phyloP scores from a whole-genome alignment of 2,329 filamentous ascomycete genomes.

The Xylaria sp. region DNA sequence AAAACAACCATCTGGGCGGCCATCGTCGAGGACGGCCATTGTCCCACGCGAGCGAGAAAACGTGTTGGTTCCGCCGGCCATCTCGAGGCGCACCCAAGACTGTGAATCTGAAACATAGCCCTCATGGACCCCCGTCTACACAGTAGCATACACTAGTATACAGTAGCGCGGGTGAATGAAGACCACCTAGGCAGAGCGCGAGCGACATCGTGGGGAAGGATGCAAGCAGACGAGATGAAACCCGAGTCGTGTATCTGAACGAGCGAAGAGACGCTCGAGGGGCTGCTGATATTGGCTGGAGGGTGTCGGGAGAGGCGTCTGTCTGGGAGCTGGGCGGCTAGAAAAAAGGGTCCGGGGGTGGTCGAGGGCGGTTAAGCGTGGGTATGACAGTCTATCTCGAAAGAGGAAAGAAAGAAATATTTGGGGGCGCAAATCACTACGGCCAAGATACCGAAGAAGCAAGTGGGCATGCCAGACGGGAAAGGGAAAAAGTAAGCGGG shows the following conservation, averaged over 20 bases:
- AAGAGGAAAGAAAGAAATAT: slow-evolving; percentile 27
- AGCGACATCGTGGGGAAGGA: slow-evolving; percentile 48
- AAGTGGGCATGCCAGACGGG: slow-evolving; percentile 37
- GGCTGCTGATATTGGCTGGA: slow-evolving; percentile 64
- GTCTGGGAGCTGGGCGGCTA: slow-evolving; percentile 63
- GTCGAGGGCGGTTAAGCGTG: slow-evolving; percentile 38
- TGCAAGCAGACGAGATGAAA: slow-evolving; percentile 61
- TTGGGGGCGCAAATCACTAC: slow-evolving; percentile 40
- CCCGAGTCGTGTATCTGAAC: slow-evolving; percentile 62
- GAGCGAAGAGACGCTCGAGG: slow-evolving; percentile 53
- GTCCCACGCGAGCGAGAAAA: slow-evolving; percentile 52
- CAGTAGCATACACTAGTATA: slow-evolving; percentile 25
- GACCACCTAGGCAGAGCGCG: slow-evolving; percentile 40
- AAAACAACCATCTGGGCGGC: slow-evolving; percentile 44
- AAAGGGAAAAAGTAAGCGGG: slow-evolving; percentile 27
- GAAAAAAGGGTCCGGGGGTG: slow-evolving; percentile 41
- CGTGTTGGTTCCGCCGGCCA: slow-evolving; percentile 57
- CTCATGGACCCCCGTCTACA: slow-evolving; percentile 40
- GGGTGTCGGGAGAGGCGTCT: slow-evolving; percentile 57
- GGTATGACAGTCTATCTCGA: slow-evolving; percentile 12
- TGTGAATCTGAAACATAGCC: slow-evolving; percentile 52
- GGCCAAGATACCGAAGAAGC: slow-evolving; percentile 8
- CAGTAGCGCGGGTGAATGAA: slow-evolving; percentile 34
- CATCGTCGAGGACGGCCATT: slow-evolving; percentile 52
- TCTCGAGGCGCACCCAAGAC: slow-evolving; percentile 50